phyloP scores from a whole-genome alignment of 2,329 filamentous ascomycete species.

The Endocalyx cinctus region DNA sequence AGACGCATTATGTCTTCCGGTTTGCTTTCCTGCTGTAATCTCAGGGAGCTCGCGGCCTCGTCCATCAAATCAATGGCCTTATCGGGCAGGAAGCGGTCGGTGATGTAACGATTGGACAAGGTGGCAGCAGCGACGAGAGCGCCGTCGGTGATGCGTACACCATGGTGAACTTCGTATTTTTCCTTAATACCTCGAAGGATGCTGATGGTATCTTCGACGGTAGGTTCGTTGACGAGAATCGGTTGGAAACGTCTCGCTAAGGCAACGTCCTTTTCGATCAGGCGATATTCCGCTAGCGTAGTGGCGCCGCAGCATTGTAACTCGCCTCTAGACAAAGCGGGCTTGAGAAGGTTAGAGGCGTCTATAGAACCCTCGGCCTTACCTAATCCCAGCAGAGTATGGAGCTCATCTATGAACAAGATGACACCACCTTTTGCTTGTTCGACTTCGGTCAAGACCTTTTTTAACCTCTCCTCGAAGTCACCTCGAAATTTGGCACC shows the following conservation, averaged over 20 bases:
- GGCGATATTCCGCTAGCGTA: conserved; percentile 84
- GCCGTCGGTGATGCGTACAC: conserved; percentile 88
- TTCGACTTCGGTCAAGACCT: conserved; percentile 85
- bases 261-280: conserved; percentile 94
- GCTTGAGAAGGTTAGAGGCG: conserved; percentile 91
- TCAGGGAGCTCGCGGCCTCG: conserved; percentile 84
- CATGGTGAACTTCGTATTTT: conserved; percentile 95
- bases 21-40: conserved; percentile 93
- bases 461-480: conserved; percentile 91
- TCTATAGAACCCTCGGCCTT: conserved; percentile 97
- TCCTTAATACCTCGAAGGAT: conserved; percentile 96
- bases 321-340: conserved; percentile 85
- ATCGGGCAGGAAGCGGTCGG: conserved; percentile 90
- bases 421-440: conserved; percentile 86
- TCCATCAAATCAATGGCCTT: conserved; percentile 97
- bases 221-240: conserved; percentile 87
- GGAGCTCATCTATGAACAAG: conserved; percentile 91
- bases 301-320: conserved; percentile 95
- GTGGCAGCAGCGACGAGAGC: conserved; percentile 88
- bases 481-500: conserved; percentile 94
- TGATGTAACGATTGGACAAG: conserved; percentile 93
- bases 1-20: conserved; percentile 90
- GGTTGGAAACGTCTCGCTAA: conserved; percentile 91
- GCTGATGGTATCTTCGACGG: conserved; percentile 87
- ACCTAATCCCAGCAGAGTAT: conserved; percentile 84